A percentile compares a stretch with the other conserved stretches of the same genome.
Conservation (phyloP, 2,329 filamentous ascomycete species). For the Bipolaris oryzae region DNA sequence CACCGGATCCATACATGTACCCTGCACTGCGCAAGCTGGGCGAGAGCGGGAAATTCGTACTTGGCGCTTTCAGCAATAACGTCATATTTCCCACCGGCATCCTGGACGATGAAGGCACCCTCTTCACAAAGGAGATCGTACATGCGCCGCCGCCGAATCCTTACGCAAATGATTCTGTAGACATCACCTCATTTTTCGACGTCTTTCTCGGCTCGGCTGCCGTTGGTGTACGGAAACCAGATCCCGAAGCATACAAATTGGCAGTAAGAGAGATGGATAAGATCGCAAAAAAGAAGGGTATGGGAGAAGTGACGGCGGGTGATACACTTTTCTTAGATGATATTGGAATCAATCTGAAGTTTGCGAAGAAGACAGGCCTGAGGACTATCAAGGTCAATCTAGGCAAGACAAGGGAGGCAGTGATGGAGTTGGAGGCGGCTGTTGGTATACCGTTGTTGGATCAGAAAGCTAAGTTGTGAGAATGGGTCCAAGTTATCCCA, state of each 20-base stretch:
- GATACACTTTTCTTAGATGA: constrained; percentile 91
- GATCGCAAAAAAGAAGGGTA: constrained; percentile 62
- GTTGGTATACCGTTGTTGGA: constrained; percentile 71
- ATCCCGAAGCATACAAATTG: constrained; percentile 78
- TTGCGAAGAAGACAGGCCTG: constrained; percentile 74
- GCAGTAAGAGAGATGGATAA: constrained; percentile 71
- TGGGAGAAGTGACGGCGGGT: constrained; percentile 60
- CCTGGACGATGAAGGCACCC: constrained; percentile 61
- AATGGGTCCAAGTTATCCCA: background rate
- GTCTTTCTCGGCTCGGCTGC: constrained; percentile 88
- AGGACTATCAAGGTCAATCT: constrained; percentile 83
- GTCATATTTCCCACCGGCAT: constrained; percentile 82
- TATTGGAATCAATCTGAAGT: constrained; percentile 91
- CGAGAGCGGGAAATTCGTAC: constrained; percentile 45
- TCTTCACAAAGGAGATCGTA: constrained; percentile 46
- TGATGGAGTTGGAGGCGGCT: constrained; percentile 76
- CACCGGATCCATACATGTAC: constrained; percentile 84
- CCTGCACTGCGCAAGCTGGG: constrained; percentile 76
- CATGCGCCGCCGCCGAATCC: constrained; percentile 29
- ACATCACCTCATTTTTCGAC: constrained; percentile 75
- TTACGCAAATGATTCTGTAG: constrained; percentile 43
- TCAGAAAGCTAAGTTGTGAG: constrained; percentile 39
- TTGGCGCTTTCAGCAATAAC: constrained; percentile 90
- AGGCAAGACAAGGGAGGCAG: constrained; percentile 78
- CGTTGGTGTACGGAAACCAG: constrained; percentile 85